Conservation (phyloP, 257 asterid genomes). For the Solanum tarapatanum region DNA sequence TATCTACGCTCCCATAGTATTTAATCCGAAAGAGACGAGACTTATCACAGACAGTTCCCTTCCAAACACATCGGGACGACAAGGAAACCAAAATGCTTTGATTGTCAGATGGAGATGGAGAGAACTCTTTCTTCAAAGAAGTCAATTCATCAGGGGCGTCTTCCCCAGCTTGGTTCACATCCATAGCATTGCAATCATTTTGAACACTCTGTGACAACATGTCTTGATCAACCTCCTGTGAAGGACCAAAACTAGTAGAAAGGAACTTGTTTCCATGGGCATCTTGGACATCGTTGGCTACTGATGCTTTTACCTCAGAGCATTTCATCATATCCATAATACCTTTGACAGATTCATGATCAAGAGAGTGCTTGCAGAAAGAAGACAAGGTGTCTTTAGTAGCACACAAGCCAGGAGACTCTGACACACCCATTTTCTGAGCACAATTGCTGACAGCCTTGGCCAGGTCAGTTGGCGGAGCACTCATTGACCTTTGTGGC, state of each 20-base stretch:
- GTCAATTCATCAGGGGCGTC: constrained; percentile 28
- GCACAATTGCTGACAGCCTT: constrained; percentile 20
- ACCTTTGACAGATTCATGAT: constrained; percentile 20
- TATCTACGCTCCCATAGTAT: constrained; percentile 82
- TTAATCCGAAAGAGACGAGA: constrained; percentile 82
- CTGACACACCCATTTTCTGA: constrained; percentile 20
- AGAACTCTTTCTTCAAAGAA: constrained; percentile 57
- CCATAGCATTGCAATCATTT: constrained; percentile 18
- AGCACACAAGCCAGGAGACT: constrained; percentile 8
- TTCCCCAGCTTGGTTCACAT: constrained; percentile 27
- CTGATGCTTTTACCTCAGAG: constrained; percentile 20
- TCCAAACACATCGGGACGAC: constrained; percentile 89
- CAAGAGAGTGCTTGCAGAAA: constrained; percentile 17
- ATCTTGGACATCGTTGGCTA: constrained; percentile 3
- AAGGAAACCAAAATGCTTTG: constrained; percentile 90
- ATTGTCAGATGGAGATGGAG: constrained; percentile 82
- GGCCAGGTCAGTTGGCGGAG: constrained; percentile 33
- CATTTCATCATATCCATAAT: constrained; percentile 11
- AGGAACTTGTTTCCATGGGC: constrained; percentile 9
- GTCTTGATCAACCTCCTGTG: constrained; percentile 3
- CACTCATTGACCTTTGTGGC: constrained; percentile 45
- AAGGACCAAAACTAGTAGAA: constrained; percentile 15
- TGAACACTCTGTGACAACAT: constrained; percentile 6
- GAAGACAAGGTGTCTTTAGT: constrained; percentile 23
- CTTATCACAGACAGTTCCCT: constrained; percentile 92